Evolutionary conservation across 2,329 filamentous ascomycete genomes (phyloP), one percentile per base, ranked within the genome.

Genomic region (Epichloe scottii): DNA sequence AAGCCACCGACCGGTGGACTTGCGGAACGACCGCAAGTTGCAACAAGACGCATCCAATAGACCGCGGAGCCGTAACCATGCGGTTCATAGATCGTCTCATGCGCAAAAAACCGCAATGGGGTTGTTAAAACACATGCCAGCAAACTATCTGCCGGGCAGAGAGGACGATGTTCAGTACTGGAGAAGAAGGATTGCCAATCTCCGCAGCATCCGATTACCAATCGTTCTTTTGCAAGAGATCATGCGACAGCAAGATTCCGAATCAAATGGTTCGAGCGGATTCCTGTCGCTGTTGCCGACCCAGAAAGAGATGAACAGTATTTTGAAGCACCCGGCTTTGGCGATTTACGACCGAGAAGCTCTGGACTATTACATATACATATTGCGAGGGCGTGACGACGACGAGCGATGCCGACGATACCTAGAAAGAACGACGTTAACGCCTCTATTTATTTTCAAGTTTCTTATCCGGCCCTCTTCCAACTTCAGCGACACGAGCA

Each of bases 211-310:
- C 21, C 58, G 63, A 21, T 54, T 66, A 10, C 57, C 62, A 5
- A 54, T 66, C 7, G 48, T 68, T n/a, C 52, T 68, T 30, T 53
- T 68, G 40, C 65, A 68, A 41, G 59, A 63, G 56, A 47, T 61
- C 21, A 54, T 68, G 40, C 60, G 61, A 51, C 55, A 55, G 40
- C 55, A 59, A 37, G 55, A 53, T 15, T 50, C 44, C 7, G 55
- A 54, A 15, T 51, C 59, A 12, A 49, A 46, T 1, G 51, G 43
- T 5, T 52, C 55, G 11, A 50, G 51, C 23, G 48, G 56, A 15
- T 48, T 66, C 12, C 50, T 59, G 2, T 41, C 56, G 10, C 41
- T 63, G 4, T 54, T 68, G 5, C 64, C 64, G 8, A 52, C 52
- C 5, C 41, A 57, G 5, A 15, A 48, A 12, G 51, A 62, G 50